These are phyloP conservation scores for Aphanomyces cochlioides DNA, from an alignment of 352 stramenopile species.

Conservation along the genomic window DNA sequence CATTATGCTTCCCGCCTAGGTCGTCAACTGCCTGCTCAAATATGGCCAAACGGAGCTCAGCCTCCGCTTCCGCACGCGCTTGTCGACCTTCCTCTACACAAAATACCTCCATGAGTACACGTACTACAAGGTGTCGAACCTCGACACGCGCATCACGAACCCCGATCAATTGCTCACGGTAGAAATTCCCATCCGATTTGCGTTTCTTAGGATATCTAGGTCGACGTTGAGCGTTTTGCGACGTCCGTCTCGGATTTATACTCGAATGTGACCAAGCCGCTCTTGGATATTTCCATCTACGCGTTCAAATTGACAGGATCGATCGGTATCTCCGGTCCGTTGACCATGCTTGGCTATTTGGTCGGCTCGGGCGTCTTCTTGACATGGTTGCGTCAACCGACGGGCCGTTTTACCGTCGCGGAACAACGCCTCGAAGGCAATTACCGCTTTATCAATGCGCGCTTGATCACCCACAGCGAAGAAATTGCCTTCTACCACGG, in stretches of 20 bases:
- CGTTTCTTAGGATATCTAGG: neutral
- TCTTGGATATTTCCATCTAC: constrained; percentile 83
- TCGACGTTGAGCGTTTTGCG: constrained; percentile 82
- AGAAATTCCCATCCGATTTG: neutral
- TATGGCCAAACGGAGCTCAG: constrained; percentile 77
- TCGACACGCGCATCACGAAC: constrained; percentile 85
- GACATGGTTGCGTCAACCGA: constrained; percentile 66
- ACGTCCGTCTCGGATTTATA: constrained; percentile 84
- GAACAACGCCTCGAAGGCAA: constrained; percentile 80
- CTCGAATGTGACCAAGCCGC: constrained; percentile 82
- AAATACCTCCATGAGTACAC: constrained; percentile 86
- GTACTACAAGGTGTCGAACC: constrained; percentile 89
- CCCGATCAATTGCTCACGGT: constrained; percentile 80
- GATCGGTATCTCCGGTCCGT: constrained; percentile 69
- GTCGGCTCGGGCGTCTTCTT: constrained; percentile 64
- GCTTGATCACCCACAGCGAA: constrained; percentile 85
- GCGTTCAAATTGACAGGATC: constrained; percentile 55
- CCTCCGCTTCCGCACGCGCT: constrained; percentile 75
- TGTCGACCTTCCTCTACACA: constrained; percentile 76
- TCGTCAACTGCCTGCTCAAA: constrained; percentile 78
- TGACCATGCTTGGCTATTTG: constrained; percentile 68
- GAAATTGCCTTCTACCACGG: constrained; percentile 90
- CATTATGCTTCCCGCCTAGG: constrained; percentile 74
- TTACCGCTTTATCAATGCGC: constrained; percentile 85
- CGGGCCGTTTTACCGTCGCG: constrained; percentile 71